phyloP scores from a whole-genome alignment of 1,284 basidiomycete genomes.

The Pterulicium gracile region DNA sequence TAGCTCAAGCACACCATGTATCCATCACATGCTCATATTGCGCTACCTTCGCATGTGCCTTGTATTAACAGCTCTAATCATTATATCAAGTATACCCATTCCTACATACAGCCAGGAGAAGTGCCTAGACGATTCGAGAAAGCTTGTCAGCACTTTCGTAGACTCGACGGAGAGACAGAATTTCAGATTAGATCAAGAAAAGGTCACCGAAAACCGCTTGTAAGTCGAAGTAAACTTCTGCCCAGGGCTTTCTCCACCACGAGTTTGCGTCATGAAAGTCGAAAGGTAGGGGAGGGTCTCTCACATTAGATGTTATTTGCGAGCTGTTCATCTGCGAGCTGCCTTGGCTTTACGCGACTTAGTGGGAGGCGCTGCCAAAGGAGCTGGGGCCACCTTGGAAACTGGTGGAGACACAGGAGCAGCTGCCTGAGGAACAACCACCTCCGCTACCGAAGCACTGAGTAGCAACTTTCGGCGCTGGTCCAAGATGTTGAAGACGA shows the following conservation, averaged over 20 bases:
- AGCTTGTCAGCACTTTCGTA: conserved; percentile 4
- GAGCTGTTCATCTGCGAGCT: too few relatives aligned
- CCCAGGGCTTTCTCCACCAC: conserved; percentile 59
- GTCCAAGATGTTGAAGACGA: conserved; percentile 60
- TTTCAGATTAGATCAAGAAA: conserved; percentile 87
- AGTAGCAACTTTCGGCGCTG: conserved; percentile 28
- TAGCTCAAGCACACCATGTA: too few relatives aligned
- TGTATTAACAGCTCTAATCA: too few relatives aligned
- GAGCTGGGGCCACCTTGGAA: background rate
- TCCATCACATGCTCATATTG: too few relatives aligned
- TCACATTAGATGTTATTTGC: too few relatives aligned
- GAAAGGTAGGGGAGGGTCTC: background rate
- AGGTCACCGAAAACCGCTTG: conserved; percentile 39
- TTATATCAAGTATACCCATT: too few relatives aligned
- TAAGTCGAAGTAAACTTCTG: conserved; percentile 15
- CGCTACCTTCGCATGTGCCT: too few relatives aligned
- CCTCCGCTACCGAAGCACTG: conserved; percentile 9
- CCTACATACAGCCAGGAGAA: too few relatives aligned
- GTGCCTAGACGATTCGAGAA: too few relatives aligned
- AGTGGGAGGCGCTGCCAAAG: background rate
- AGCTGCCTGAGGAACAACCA: conserved; percentile 3
- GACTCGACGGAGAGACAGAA: conserved; percentile 6
- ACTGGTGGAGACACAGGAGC: background rate
- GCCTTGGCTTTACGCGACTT: background rate
- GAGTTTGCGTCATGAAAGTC: conserved; percentile 53